Base-by-base conservation (phyloP, 306 rosid species). In the Ziziphus jujuba region DNA sequence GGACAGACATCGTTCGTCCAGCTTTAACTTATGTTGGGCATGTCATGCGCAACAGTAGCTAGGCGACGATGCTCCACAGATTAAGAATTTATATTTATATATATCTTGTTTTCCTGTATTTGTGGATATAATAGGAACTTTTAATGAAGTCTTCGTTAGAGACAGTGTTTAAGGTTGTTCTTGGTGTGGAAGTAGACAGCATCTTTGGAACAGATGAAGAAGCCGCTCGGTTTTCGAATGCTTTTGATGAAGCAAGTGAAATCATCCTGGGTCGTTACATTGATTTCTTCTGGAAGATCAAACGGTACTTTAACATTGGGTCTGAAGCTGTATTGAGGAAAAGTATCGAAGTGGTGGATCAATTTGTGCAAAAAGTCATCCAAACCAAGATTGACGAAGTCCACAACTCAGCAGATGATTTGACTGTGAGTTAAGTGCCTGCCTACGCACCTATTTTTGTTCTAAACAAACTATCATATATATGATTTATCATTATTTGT, bases 231-330 rank as follows among this genome's bases (percentile, higher is more conserved):
- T 79, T 79, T 63, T 57, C 69, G 6, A 19, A 50, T 5, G 72
- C 75, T 58, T 79, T 79, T 53, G 79, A 79, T 34, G 66, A 40
- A 57, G 70, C 66, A 17, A 73, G 74, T 19, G 63, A 43, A n/a
- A 45, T 45, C 19, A 59, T 65, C 45, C 35, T 64, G 11, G 53
- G 49, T 36, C 70, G 79, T 12, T 51, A 69, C 59, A 69, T 74
- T 21, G 76, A 79, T 28, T 50, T 75, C 25, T 59, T 51, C 23
- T 79, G 83, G 83, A 71, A 75, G 65, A 63, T 73, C 70, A 78
- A 72, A 58, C 56, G 59, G 66, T 36, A 34, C 51, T 69, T 72
- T 28, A 73, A 79, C 66, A 63, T 79, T 21, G 79, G 79, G 1
- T 74, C 66, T 2, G 80, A 79, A 65, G 83, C 70, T 12, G 28